Percentiles rank a stretch among this genome's conserved stretches.
Conservation (phyloP, 495 filamentous ascomycete species). For the Hypoxylon cercidicola region DNA sequence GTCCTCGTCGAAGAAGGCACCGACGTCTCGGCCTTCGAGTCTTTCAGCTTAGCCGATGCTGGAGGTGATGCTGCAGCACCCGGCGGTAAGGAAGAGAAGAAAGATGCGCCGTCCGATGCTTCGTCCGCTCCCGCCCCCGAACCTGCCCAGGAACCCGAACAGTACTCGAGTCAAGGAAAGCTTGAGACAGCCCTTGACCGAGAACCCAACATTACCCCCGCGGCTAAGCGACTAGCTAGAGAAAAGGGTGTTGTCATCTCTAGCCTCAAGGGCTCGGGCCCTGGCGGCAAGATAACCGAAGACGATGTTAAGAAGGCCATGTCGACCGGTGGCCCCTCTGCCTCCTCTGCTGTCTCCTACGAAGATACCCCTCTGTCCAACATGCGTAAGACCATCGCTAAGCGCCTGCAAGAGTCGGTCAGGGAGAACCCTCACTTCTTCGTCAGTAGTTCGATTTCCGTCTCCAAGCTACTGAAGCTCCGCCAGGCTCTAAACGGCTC, state of each 20-base stretch:
- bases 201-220: slow-evolving; percentile 73
- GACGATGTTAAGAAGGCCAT: slow-evolving; percentile 86
- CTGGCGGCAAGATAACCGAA: slow-evolving; percentile 88
- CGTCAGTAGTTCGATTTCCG: slow-evolving; percentile 86
- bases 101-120: slow-evolving; percentile 65
- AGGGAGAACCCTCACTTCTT: slow-evolving; percentile 98
- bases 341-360: slow-evolving; percentile 71
- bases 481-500: slow-evolving; percentile 91
- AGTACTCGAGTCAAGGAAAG: slow-evolving; percentile 79
- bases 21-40: slow-evolving; percentile 86
- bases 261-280: slow-evolving; percentile 86
- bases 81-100: slow-evolving; percentile 68
- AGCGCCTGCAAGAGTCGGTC: slow-evolving; percentile 86
- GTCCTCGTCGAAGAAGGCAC: slow-evolving; percentile 90
- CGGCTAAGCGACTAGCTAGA: slow-evolving; percentile 82
- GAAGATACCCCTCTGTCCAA: slow-evolving; percentile 85
- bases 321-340: slow-evolving; percentile 56
- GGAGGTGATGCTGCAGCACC: slow-evolving; percentile 79
- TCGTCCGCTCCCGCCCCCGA: slow-evolving; percentile 68
- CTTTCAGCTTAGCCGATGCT: slow-evolving; percentile 88
- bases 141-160: slow-evolving; percentile 67
- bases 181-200: slow-evolving; percentile 87
- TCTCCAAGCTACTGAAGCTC: slow-evolving; percentile 93
- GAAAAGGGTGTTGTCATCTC: slow-evolving; percentile 86
- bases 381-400: slow-evolving; percentile 99